Evolutionary conservation across 1,284 basidiomycete genomes (phyloP), one percentile per base, ranked within the genome.

Genomic region (Butyriboletus appendiculatus): DNA sequence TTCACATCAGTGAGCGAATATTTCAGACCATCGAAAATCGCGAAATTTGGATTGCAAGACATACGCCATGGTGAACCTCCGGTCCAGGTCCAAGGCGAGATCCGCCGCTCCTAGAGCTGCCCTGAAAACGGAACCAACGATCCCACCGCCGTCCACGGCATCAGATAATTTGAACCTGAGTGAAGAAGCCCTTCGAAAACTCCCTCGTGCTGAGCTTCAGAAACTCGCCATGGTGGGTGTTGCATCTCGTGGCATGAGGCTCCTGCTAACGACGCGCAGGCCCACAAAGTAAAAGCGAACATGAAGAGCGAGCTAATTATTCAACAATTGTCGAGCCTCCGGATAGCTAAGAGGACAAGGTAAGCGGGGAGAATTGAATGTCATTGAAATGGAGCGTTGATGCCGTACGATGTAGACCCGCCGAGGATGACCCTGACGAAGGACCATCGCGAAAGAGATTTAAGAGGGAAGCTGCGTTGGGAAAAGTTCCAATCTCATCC

Each of bases 301-400:
- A 47, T 51, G 40, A 67, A 70, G 56, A 70, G 57, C 38, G 62
- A 68, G 24, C 12, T 45, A 10, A 70, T 70, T 22, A 63, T 71
- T 18, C 59, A 45, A 48, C 56, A 55, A 22, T 18, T 69, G 38
- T 33, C 43, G 33, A 57, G 35, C 44, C 34, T 60, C 18, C 50
- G 45, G 30, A 28, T 26, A 24, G 38, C 44, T n/a, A 55, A 62
- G 51, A 52, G 22, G 41, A 7, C 33, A 37, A 53, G 53, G 66
- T 63, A 24, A 57, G 47, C 16, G 3, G 32, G 24, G 16, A 15
- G 28, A 37, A 12, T 12, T 16, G 30, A 20, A 34, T 4, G 18
- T 5, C 9, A n/a, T 50, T 3, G 12, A 16, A 30, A 39, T 16
- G 26, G 3, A 6, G 12, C 6, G 12, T n/a, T 56, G 33, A 63